These are phyloP conservation scores for Ophioceras dolichostomum DNA, from an alignment of 2,329 filamentous ascomycete genomes.

Conservation along the genomic window DNA sequence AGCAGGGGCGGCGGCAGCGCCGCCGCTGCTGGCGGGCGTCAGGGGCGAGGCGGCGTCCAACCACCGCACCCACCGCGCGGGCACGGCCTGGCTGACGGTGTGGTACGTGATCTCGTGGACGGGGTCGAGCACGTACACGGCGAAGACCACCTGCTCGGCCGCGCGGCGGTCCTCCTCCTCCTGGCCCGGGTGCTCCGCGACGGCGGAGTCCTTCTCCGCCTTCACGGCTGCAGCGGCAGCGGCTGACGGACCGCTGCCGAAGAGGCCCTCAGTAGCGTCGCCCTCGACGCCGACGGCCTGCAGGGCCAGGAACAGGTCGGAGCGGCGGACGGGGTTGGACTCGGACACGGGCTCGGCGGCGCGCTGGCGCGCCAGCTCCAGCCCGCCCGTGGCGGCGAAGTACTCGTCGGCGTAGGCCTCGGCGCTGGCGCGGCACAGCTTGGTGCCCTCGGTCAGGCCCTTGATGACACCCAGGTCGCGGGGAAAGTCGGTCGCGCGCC, in stretches of 20 bases:
- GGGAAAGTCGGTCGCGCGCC: conserved; percentile 58
- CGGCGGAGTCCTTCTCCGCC: conserved; percentile 42
- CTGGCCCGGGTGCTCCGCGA: conserved; percentile 36
- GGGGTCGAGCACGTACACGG: conserved; percentile 73
- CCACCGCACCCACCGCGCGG: conserved; percentile 81
- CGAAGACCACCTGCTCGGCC: conserved; percentile 59
- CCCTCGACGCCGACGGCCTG: conserved; percentile 65
- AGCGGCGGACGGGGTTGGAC: conserved; percentile 79
- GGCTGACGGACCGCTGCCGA: conserved; percentile 41
- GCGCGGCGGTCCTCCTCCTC: conserved; percentile 31
- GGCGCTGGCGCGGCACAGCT: conserved; percentile 79
- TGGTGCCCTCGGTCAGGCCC: conserved; percentile 76
- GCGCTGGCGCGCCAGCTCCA: conserved; percentile 68
- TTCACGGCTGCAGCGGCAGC: conserved; percentile 31
- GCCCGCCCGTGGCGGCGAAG: conserved; percentile 63
- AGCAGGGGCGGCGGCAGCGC: conserved; percentile 2
- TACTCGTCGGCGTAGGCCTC: conserved; percentile 82
- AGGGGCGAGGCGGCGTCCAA: conserved; percentile 61
- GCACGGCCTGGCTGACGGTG: conserved; percentile 71
- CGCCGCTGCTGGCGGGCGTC: conserved; percentile 34
- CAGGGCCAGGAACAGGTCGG: conserved; percentile 90
- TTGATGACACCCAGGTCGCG: conserved; percentile 71
- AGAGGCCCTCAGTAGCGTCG: conserved; percentile 50
- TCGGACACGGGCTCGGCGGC: conserved; percentile 72
- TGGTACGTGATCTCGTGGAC: conserved; percentile 84